These are phyloP conservation scores for Tolypocladium endophyticum DNA, from an alignment of 2,329 filamentous ascomycete genomes.

Conservation along the genomic window DNA sequence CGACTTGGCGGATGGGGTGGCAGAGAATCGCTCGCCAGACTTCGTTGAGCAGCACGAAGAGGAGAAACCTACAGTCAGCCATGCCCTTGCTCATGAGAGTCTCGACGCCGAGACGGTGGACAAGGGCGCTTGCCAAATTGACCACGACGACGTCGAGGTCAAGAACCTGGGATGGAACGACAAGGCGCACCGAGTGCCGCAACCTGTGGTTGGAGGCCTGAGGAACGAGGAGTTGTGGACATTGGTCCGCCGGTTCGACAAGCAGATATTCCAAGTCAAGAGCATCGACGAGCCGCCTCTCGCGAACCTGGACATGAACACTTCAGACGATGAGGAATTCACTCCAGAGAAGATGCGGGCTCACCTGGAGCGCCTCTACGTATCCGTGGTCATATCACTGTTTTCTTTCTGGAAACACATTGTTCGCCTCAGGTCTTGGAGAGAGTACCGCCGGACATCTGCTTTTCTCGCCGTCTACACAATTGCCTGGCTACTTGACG, in stretches of 20 bases:
- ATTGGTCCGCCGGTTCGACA: conserved; percentile 63
- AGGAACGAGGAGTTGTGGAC: conserved; percentile 66
- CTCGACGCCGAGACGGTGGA: conserved; percentile 19
- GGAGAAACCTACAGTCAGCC: conserved; percentile 22
- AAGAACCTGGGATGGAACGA: conserved; percentile 62
- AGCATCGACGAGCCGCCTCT: conserved; percentile 40
- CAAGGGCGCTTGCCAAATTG: conserved; percentile 33
- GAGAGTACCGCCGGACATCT: conserved; percentile 57
- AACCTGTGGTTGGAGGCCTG: conserved; percentile 55
- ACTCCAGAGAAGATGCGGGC: conserved; percentile 73
- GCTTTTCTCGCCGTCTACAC: conserved; percentile 48
- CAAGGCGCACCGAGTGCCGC: conserved; percentile 40
- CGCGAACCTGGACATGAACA: conserved; percentile 67
- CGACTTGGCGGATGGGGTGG: not conserved
- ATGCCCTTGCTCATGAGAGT: conserved; percentile 23
- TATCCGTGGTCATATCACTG: conserved; percentile 61
- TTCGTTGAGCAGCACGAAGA: conserved; percentile 8
- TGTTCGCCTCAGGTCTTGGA: conserved; percentile 68
- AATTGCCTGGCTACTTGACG: conserved; percentile 61
- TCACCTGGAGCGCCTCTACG: conserved; percentile 71
- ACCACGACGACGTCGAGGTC: conserved; percentile 43
- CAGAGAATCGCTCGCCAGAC: not conserved
- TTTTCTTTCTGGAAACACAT: conserved; percentile 63
- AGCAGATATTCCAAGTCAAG: conserved; percentile 59
- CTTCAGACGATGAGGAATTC: conserved; percentile 74